Percentiles rank a stretch among this genome's conserved stretches.
Evolutionary conservation across 139 green algal genomes (phyloP).

Genomic region (Spirogloea muscicola): DNA sequence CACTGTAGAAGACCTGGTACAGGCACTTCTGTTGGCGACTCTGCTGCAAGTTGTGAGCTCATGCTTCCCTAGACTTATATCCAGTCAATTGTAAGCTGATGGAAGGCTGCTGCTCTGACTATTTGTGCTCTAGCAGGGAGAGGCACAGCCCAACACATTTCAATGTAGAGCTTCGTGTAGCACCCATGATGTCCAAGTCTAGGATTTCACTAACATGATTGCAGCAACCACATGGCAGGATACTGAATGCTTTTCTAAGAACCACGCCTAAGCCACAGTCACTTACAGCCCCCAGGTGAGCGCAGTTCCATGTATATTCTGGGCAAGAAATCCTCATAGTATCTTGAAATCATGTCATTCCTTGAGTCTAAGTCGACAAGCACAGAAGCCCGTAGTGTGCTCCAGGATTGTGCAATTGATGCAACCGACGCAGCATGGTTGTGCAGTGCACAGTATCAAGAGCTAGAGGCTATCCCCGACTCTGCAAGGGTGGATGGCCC

Average conservation of each 20-base stretch:
- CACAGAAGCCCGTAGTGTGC: background rate
- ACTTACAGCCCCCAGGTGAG: constrained; percentile 2
- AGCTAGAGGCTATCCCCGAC: constrained; percentile 8
- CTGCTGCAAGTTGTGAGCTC: constrained; percentile 1
- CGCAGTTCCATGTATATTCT: background rate
- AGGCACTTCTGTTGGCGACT: background rate
- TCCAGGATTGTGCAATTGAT: background rate
- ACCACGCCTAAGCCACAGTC: constrained; percentile 11
- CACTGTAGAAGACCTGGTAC: background rate
- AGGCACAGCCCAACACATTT: no score
- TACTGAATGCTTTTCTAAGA: constrained; percentile 30
- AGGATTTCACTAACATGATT: background rate
- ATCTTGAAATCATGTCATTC: background rate
- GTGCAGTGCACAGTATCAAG: constrained; percentile 5
- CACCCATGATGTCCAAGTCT: background rate
- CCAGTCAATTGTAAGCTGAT: background rate
- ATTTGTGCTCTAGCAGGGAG: no score
- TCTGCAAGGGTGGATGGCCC: constrained; percentile 13
- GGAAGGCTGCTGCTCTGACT: no score
- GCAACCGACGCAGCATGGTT: background rate
- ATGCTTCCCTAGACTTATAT: background rate
- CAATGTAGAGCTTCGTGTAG: no score
- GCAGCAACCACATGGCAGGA: background rate
- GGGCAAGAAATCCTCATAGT: background rate
- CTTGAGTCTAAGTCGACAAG: background rate